Evolutionary conservation across 345 rosid species (phyloP), one percentile per base, ranked within the genome.

Genomic region (Eucalyptus rudis): DNA sequence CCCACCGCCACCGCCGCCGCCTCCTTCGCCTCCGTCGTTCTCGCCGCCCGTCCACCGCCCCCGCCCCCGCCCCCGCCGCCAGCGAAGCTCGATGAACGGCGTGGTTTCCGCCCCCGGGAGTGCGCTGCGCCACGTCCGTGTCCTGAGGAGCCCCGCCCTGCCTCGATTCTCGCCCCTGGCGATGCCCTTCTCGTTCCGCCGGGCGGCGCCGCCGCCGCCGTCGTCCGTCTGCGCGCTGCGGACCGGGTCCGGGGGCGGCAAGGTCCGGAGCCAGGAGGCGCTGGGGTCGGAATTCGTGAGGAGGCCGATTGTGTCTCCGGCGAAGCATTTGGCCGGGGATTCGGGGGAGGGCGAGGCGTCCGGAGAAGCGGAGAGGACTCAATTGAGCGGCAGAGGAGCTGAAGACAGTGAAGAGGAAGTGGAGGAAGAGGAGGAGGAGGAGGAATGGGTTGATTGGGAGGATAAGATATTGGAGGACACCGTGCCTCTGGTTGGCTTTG

Each of bases 401-500:
- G 94, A 86, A 25, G 93, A 87, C 47, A 40, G 83, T 14, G 93
- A 90, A 7, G 92, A 92, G 10, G 95, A 89, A 8, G 88, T 49
- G 22, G 93, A 90, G 13, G 92, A 92, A 10, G 95, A 89, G 8
- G 92, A 27, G 40, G 90, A 86, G 24, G 95, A 89, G 31, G 93
- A 89, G 15, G 93, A 90, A 25, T 92, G 92, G 96, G 87, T 91
- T 58, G 98, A 95, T 89, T 96, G 97, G 97, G 99, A 98, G 92
- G 98, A 96, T 84, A 93, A 92, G 92, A 97, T 98, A 90, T 92
- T 98, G 89, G 96, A 96, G 91, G 99, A 95, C 87, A 98, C 99
- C 1, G 98, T 95, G 87, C 99, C 99, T 86, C 96, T 98, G 86
- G 98, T 96, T 89, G 97, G 98, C 33, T 95, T 97, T 88, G 99